A percentile compares a stretch with the other conserved stretches of the same genome.
Evolutionary conservation across 2,329 filamentous ascomycete species (phyloP).

Genomic region (Ophiostoma ips): DNA sequence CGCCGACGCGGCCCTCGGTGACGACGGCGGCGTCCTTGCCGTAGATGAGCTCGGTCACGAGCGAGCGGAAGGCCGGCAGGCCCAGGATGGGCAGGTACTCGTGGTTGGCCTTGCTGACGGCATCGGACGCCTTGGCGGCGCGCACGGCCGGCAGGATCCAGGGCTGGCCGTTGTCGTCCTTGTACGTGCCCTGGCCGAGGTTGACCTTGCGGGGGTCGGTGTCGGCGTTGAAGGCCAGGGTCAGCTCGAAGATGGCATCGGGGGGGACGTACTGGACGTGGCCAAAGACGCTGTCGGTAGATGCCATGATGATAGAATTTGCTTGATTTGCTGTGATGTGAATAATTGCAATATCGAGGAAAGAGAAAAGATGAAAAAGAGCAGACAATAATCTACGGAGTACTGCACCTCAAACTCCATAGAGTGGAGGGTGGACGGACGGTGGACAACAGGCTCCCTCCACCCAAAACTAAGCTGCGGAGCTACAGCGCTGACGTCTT

Average conservation of each 20-base stretch:
- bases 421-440: not conserved
- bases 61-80: conserved; percentile 68
- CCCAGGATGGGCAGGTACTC: conserved; percentile 97
- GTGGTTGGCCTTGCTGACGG: conserved; percentile 59
- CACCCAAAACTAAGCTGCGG: too few species aligned
- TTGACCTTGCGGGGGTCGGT: conserved; percentile 71
- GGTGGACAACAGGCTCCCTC: too few species aligned
- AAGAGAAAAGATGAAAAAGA: too few species aligned
- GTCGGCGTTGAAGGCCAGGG: conserved; percentile 77
- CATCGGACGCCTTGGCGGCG: too few species aligned
- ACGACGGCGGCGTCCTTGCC: conserved; percentile 69
- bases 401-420: too few species aligned
- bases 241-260: conserved; percentile 87
- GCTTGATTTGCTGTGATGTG: too few species aligned
- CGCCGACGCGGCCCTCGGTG: conserved; percentile 64
- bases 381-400: too few species aligned
- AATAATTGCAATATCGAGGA: too few species aligned
- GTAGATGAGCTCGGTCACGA: conserved; percentile 81
- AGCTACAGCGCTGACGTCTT: too few species aligned
- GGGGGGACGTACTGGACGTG: conserved; percentile 80
- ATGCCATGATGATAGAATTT: conserved; percentile 52
- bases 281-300: conserved; percentile 30
- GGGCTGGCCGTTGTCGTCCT: conserved; percentile 88
- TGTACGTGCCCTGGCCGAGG: conserved; percentile 83
- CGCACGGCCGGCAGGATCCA: conserved; percentile 61